These are phyloP conservation scores for Mucor indicus DNA, from an alignment of 371 early-diverging fungal species.

Conservation along the genomic window DNA sequence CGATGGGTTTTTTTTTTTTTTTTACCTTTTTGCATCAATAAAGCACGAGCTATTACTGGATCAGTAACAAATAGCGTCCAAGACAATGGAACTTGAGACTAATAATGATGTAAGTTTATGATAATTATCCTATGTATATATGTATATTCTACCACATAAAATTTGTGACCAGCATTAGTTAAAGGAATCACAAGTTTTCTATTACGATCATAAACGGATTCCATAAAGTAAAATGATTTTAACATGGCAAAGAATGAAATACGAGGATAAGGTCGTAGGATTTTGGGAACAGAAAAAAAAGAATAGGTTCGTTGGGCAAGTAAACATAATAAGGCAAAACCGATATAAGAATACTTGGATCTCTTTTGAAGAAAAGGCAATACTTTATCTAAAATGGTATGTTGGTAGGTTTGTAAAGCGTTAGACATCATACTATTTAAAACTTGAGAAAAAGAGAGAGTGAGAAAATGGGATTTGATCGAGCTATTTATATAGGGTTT, in stretches of 20 bases:
- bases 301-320: slow-evolving; percentile 2
- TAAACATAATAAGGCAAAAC: slow-evolving; percentile 2
- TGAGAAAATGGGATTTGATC: too few relatives aligned
- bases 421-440: too few relatives aligned
- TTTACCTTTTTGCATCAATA: slow-evolving; percentile 35
- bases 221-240: slow-evolving; percentile 4
- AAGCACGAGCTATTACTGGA: slow-evolving; percentile 19
- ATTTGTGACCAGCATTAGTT: slow-evolving; percentile 1
- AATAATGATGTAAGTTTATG: neutral
- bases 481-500: too few relatives aligned
- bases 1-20: neutral
- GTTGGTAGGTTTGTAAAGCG: too few relatives aligned
- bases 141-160: slow-evolving; percentile 5
- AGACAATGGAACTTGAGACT: slow-evolving; percentile 9
- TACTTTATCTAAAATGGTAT: too few relatives aligned
- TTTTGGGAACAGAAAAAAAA: slow-evolving; percentile 1
- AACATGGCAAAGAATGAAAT: slow-evolving; percentile 8
- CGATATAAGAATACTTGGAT: slow-evolving; percentile 4
- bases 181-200: slow-evolving; percentile 5
- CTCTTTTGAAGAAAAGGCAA: neutral
- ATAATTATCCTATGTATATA: too few relatives aligned
- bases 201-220: neutral
- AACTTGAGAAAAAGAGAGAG: too few relatives aligned
- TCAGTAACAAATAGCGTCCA: slow-evolving; percentile 34
- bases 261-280: slow-evolving; percentile 2